Base-by-base conservation (phyloP, 768 basidiomycete species). In the Xerocomellus dryophilus region DNA sequence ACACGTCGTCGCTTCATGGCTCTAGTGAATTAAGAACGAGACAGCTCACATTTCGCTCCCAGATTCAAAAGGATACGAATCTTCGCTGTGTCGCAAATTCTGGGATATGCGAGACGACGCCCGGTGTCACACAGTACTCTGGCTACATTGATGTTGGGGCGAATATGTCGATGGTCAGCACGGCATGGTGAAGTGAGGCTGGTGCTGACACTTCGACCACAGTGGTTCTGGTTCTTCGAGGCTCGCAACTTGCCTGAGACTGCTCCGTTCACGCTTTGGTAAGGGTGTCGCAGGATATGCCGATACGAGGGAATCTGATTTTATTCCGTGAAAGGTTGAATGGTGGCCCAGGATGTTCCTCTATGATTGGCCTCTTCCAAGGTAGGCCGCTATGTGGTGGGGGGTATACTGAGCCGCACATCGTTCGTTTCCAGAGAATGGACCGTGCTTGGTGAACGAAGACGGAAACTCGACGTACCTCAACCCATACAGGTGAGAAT, bases 201-300 rank as follows among this genome's bases (percentile, higher is more conserved):
- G 14, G 8, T 32, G 15, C 42, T 66, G 4, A 66, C 38, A 23
- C 18, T 7, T 42, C 10, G 17, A 11, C 29, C 40, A 14, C 49
- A 85, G 84, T 86, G 82, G 83, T 87, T 86, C 62, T 87, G 85
- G 83, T 87, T 86, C 67, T 88, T 87, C 49, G 86, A 83, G 56
- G 77, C 85, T 3, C 76, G 86, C 14, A 68, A 79, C 29, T 70
- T 74, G 3, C 82, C 84, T 0, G 80, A 83, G 45, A 82, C 76
- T 2, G 84, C 84, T 0, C 85, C 85, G 0, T 81, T 88, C 60
- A 84, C 84, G 2, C 72, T 86, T 21, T 87, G 85, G 84, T 82
- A 53, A 38, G 66, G 27, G 23, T 43, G 12, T 49, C 15, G 11
- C 21, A 27, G 27, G 9, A 38, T 17, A 6, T 20, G 2, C 14